Evolutionary conservation across 2,329 filamentous ascomycete genomes (phyloP).

Genomic region (Escovopsis weberi): DNA sequence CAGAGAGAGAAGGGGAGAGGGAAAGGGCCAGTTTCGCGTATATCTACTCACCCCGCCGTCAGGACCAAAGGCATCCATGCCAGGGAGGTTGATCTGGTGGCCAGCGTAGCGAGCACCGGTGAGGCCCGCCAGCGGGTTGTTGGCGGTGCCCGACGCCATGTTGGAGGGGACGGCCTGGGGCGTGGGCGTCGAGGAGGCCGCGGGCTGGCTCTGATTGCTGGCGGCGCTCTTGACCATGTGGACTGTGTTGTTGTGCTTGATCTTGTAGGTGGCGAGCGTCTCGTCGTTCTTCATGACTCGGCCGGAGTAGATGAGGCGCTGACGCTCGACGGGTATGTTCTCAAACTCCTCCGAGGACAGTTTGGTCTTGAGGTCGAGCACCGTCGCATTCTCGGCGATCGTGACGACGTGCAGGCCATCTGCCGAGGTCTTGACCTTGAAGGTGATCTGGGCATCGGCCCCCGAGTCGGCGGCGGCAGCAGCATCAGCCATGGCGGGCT

Average conservation of each 20-base stretch:
- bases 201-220: constrained; percentile 50
- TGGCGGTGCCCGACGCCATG: constrained; percentile 69
- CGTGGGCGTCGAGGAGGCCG: constrained; percentile 26
- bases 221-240: constrained; percentile 94
- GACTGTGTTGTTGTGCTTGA: constrained; percentile 89
- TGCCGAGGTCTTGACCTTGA: constrained; percentile 95
- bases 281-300: constrained; percentile 94
- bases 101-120: constrained; percentile 92
- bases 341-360: constrained; percentile 70
- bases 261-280: constrained; percentile 72
- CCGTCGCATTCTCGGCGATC: constrained; percentile 59
- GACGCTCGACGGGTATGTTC: constrained; percentile 72
- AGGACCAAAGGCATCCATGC: constrained; percentile 77
- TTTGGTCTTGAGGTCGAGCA: constrained; percentile 80
- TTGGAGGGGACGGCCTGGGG: constrained; percentile 47
- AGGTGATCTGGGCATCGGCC: constrained; percentile 69
- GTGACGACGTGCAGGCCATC: constrained; percentile 76
- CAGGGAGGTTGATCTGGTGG: constrained; percentile 68
- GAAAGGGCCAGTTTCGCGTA: constrained; percentile 7
- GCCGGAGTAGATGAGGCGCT: constrained; percentile 94
- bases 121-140: constrained; percentile 78
- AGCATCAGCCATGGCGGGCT: constrained; percentile 49
- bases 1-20: constrained; percentile 3
- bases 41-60: constrained; percentile 69
- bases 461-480: constrained; percentile 40